A percentile compares a stretch with the other conserved stretches of the same genome.
Evolutionary conservation across 345 rosid genomes (phyloP).

Genomic region (Gossypium thurberi): DNA sequence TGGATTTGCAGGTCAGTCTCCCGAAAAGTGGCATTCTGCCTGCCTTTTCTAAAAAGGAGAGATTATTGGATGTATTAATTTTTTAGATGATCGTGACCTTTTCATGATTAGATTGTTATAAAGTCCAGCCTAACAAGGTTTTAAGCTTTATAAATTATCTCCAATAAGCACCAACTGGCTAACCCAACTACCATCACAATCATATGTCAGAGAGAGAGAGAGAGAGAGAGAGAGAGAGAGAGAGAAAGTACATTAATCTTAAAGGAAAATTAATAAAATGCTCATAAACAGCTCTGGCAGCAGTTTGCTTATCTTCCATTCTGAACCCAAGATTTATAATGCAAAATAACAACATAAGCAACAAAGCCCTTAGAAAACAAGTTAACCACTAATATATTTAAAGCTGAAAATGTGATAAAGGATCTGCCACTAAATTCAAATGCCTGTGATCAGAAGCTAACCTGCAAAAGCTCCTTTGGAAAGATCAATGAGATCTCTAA

Average conservation of each 20-base stretch:
- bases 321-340: neutral
- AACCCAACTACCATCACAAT: neutral
- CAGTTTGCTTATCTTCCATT: neutral
- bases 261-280: neutral
- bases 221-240: slow-evolving; percentile 7
- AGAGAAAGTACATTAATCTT: neutral
- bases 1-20: slow-evolving; percentile 10
- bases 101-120: slow-evolving; percentile 1
- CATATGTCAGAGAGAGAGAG: neutral
- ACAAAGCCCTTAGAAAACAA: slow-evolving; percentile 2
- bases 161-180: neutral
- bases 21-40: neutral
- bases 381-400: neutral
- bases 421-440: neutral
- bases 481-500: slow-evolving; percentile 89
- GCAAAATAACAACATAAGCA: neutral
- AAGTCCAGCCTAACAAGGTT: neutral
- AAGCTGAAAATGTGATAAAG: neutral
- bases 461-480: slow-evolving; percentile 99
- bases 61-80: neutral
- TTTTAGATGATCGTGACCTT: neutral
- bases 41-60: neutral
- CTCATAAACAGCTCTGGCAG: neutral
- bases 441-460: slow-evolving; percentile 22
- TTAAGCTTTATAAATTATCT: neutral